phyloP scores from a whole-genome alignment of 148 eudicot species.

The Nepenthes gracilis region DNA sequence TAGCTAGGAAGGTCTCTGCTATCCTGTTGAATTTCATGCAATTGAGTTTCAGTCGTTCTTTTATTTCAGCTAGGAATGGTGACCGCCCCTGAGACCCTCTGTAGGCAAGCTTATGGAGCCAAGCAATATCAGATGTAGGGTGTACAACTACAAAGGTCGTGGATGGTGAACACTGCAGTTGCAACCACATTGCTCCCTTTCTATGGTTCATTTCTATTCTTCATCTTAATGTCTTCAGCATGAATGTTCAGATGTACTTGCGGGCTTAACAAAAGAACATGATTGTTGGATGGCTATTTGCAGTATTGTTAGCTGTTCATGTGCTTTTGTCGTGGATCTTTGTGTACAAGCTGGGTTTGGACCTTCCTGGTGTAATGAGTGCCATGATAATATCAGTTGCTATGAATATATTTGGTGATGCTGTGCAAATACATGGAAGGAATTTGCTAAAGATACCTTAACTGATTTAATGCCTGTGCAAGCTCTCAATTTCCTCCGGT shows the following conservation, averaged over 20 bases:
- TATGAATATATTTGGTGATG: slow-evolving; percentile 35
- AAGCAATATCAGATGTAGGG: slow-evolving; percentile 63
- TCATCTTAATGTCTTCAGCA: slow-evolving; percentile 25
- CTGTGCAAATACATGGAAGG: slow-evolving; percentile 55
- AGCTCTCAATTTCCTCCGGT: slow-evolving; percentile 50
- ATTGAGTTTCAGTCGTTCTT: background rate
- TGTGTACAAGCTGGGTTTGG: slow-evolving; percentile 24
- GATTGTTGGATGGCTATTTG: slow-evolving; percentile 34
- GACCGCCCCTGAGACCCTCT: slow-evolving; percentile 58
- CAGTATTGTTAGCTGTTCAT: slow-evolving; percentile 23
- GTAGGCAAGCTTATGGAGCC: slow-evolving; percentile 79
- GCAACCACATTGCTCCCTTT: slow-evolving; percentile 39
- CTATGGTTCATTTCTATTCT: slow-evolving; percentile 50
- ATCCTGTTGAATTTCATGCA: too few species aligned
- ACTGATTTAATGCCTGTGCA: slow-evolving; percentile 41
- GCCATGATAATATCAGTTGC: slow-evolving; percentile 31
- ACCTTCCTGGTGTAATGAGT: slow-evolving; percentile 41
- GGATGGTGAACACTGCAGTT: slow-evolving; percentile 40
- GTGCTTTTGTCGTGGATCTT: slow-evolving; percentile 48
- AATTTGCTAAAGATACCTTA: slow-evolving; percentile 38
- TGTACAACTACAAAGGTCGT: slow-evolving; percentile 54
- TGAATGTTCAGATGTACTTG: slow-evolving; percentile 56
- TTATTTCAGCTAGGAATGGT: slow-evolving; percentile 42
- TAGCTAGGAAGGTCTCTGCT: slow-evolving; percentile 21
- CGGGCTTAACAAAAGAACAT: slow-evolving; percentile 63